Evolutionary conservation across 129 eudicot genomes (phyloP).

Genomic region (Apium graveolens): DNA sequence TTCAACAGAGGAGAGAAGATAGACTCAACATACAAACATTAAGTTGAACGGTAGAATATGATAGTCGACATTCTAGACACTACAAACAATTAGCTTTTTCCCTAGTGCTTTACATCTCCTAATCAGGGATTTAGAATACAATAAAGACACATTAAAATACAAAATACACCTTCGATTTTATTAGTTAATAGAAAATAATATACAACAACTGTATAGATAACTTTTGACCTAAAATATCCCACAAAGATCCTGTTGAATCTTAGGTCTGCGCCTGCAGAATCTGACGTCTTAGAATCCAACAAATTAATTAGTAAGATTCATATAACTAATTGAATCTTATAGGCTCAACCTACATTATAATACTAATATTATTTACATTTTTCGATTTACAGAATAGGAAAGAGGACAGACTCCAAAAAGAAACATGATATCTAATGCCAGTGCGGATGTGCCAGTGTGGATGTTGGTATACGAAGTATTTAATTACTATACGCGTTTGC

Average conservation of each 20-base stretch:
- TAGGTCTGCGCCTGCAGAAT: neutral
- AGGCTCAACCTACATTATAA: neutral
- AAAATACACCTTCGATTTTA: neutral
- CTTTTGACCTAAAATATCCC: neutral
- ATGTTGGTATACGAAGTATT: neutral
- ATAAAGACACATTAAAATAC: neutral
- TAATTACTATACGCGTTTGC: neutral
- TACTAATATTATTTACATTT: neutral
- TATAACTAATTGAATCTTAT: neutral
- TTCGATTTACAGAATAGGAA: neutral
- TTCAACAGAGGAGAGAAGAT: neutral
- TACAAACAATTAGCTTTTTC: too few relatives aligned
- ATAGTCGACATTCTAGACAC: neutral
- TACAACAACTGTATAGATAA: too few relatives aligned
- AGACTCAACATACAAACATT: neutral
- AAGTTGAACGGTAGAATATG: neutral
- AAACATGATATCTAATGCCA: neutral
- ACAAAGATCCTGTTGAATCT: neutral
- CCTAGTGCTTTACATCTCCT: neutral
- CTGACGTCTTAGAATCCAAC: neutral
- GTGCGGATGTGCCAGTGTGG: neutral
- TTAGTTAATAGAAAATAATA: too few relatives aligned
- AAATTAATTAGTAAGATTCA: neutral
- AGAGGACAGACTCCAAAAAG: neutral
- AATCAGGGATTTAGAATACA: neutral